These are phyloP conservation scores for Hypoxylon fuscum DNA, from an alignment of 495 filamentous ascomycete species.

Conservation along the genomic window DNA sequence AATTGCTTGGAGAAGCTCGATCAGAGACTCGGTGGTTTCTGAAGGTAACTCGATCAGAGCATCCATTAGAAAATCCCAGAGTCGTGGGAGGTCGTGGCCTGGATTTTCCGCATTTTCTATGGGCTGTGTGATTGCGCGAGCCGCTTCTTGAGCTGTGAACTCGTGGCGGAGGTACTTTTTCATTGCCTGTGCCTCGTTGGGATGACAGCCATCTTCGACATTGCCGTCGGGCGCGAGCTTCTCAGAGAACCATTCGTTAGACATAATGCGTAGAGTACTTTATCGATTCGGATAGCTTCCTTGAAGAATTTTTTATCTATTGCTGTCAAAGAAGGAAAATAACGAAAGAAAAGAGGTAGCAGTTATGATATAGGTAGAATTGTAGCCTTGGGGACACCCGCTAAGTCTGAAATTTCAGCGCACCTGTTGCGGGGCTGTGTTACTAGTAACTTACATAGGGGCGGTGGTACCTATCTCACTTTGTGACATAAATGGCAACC, in stretches of 20 bases:
- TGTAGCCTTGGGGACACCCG: too few species aligned
- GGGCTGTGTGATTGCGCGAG: background rate
- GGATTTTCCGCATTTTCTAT: background rate
- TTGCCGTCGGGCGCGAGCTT: background rate
- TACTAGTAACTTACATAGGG: too few species aligned
- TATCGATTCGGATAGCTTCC: too few species aligned
- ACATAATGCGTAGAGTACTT: too few species aligned
- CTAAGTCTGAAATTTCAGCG: too few species aligned
- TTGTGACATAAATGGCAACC: too few species aligned
- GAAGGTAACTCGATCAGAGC: background rate
- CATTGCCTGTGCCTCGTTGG: conserved; percentile 13
- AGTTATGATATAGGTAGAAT: too few species aligned
- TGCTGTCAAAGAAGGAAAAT: too few species aligned
- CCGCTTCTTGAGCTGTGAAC: background rate
- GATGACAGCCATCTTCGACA: conserved; percentile 14
- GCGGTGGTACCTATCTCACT: too few species aligned
- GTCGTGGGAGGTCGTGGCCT: background rate
- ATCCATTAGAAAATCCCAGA: conserved; percentile 3
- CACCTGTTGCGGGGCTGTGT: too few species aligned
- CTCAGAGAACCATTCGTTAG: background rate
- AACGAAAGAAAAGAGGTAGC: too few species aligned
- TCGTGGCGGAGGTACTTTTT: conserved; percentile 1
- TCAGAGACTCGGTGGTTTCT: background rate
- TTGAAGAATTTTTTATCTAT: too few species aligned
- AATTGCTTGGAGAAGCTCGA: conserved; percentile 7